Base-by-base conservation (phyloP, 108 stramenopile species). In the Fragilaria crotonensis region DNA sequence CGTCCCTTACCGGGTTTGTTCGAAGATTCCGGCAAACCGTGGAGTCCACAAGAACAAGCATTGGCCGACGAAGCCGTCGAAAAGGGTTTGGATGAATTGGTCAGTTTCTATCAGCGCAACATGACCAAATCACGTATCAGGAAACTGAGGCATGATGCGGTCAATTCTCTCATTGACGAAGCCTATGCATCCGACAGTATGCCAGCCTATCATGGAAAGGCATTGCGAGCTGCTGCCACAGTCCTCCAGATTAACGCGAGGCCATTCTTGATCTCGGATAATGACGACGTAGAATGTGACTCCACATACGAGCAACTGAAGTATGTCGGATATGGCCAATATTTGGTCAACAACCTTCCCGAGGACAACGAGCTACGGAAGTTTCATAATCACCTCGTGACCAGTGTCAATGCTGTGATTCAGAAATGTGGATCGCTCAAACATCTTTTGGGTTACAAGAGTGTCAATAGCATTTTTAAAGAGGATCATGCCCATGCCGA, bases 21-120 rank as follows among this genome's bases (percentile, higher is more conserved):
- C n/a, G n/a, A n/a, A n/a, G n/a, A n/a, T n/a, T n/a, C n/a, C n/a
- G n/a, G n/a, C n/a, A n/a, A n/a, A 59, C 57, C 57, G 5, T 59
- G 57, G 57, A 59, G 41, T 21, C 4, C 19, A 9, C 41, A 59
- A 19, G 57, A 59, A 46, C 57, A 59, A 20, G 20, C 33, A 21
- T 9, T 59, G 57, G 57, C 57, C 36, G 57, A 59, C 26, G 44
- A 59, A 25, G 57, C 57, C n/a, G 33, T 26, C 33, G 18, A 59
- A 32, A 45, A 45, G 33, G 57, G 57, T 9, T 20, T 59, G 33
- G 14, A 59, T 25, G 57, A 59, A 46, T 44, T 59, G 17, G n/a
- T 59, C 17, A 21, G n/a, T 5, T 59, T 59, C 26, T 59, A 25
- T 5, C 41, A 46, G 17, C 20, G 19, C 17, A 44, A 33, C 9